These are phyloP conservation scores for Mycotypha africana DNA, from an alignment of 371 early-diverging fungal species.

Conservation along the genomic window DNA sequence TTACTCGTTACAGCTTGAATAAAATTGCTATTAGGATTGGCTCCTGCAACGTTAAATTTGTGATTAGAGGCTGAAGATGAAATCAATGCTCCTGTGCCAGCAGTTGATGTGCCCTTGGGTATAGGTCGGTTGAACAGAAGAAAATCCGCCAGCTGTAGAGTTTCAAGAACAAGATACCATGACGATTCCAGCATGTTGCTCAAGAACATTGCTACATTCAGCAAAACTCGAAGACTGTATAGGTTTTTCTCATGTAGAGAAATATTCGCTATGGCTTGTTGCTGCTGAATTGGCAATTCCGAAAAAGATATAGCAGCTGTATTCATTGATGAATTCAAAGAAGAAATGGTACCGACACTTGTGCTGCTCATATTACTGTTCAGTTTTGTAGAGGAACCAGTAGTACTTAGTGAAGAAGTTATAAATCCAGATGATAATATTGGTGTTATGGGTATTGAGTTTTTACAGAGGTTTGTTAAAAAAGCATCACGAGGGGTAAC, in stretches of 20 bases:
- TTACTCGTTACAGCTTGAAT: too few relatives aligned
- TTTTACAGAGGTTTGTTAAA: conserved; percentile 77
- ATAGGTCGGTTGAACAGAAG: conserved; percentile 38
- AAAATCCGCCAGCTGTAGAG: conserved; percentile 81
- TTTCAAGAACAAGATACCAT: conserved; percentile 88
- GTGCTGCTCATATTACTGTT: conserved; percentile 19
- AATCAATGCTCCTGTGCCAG: too few relatives aligned
- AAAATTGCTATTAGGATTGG: conserved; percentile 6
- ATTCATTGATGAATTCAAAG: conserved; percentile 1
- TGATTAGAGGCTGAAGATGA: too few relatives aligned
- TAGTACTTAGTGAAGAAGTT: not conserved
- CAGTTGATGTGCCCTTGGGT: conserved; percentile 29
- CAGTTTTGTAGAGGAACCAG: conserved; percentile 1
- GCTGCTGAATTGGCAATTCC: conserved; percentile 37
- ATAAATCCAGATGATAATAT: conserved; percentile 36
- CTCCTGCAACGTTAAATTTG: too few relatives aligned
- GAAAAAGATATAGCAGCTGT: conserved; percentile 24
- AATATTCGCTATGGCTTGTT: conserved; percentile 36
- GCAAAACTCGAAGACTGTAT: conserved; percentile 67
- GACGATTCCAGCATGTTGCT: conserved; percentile 70
- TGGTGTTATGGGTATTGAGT: conserved; percentile 60
- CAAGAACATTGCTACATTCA: conserved; percentile 71
- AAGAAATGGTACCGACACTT: conserved; percentile 12
- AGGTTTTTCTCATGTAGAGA: conserved; percentile 73
- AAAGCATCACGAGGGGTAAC: conserved; percentile 82